Conservation (phyloP, 208 protist genomes). For the Trypanosoma avium region DNA sequence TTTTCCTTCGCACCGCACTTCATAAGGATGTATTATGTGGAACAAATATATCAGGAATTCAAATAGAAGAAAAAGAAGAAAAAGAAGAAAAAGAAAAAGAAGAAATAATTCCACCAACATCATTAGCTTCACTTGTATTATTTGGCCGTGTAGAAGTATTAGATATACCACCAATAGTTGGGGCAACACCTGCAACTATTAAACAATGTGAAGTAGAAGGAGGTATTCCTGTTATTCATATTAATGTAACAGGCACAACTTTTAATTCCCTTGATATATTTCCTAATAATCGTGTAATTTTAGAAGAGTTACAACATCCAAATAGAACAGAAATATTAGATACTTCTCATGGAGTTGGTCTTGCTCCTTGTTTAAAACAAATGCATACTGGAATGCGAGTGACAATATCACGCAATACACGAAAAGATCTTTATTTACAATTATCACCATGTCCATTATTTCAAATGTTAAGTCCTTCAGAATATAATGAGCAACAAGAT, state of each 20-base stretch:
- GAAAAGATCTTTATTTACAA: slow-evolving; percentile 65
- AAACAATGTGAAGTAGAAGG: slow-evolving; percentile 90
- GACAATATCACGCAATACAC: slow-evolving; percentile 30
- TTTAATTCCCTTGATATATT: slow-evolving; percentile 31
- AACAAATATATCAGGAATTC: slow-evolving; percentile 34
- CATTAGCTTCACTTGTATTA: slow-evolving; percentile 50
- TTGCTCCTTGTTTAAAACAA: slow-evolving; percentile 58
- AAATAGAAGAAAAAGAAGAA: too few relatives aligned
- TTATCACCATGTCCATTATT: slow-evolving; percentile 68
- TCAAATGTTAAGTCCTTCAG: slow-evolving; percentile 67
- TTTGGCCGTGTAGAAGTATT: slow-evolving; percentile 66
- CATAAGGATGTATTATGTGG: slow-evolving; percentile 89
- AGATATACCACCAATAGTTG: slow-evolving; percentile 49
- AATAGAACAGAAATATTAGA: slow-evolving; percentile 22
- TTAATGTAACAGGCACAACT: slow-evolving; percentile 59
- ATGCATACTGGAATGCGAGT: slow-evolving; percentile 51
- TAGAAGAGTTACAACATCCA: slow-evolving; percentile 78
- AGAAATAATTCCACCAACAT: not conserved
- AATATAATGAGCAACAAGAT: slow-evolving; percentile 86
- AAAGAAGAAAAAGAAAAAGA: slow-evolving; percentile 8
- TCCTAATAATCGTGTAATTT: slow-evolving; percentile 32
- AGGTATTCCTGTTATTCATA: slow-evolving; percentile 53
- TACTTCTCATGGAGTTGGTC: slow-evolving; percentile 36
- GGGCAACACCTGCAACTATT: slow-evolving; percentile 42
- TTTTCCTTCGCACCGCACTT: slow-evolving; percentile 72